Percentiles rank a stretch among this genome's conserved stretches.
Conservation (phyloP, 257 asterid genomes). For the Apocynum venetum region DNA sequence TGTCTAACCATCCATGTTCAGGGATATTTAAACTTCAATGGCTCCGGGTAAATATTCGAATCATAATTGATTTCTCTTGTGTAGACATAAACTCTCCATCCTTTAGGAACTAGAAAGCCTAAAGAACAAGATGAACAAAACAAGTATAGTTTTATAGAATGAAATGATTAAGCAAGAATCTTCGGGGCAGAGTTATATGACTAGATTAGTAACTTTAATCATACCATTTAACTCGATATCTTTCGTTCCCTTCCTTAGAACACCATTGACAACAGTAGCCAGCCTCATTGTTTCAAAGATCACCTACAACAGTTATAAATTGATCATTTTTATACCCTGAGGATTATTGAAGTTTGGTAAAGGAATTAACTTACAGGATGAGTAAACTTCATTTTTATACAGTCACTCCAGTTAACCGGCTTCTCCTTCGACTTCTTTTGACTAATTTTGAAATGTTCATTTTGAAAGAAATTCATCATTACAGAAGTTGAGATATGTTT, state of each 20-base stretch:
- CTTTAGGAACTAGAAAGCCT: conserved; percentile 67
- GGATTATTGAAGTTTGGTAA: too few species aligned
- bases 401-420: conserved; percentile 57
- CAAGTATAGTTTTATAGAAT: neutral
- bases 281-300: conserved; percentile 57
- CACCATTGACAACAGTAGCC: conserved; percentile 62
- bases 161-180: neutral
- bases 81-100: conserved; percentile 76
- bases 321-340: too few species aligned
- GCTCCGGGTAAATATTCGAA: conserved; percentile 55
- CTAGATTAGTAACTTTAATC: neutral
- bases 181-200: neutral
- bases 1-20: conserved; percentile 78
- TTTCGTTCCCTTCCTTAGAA: conserved; percentile 56
- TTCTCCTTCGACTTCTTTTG: conserved; percentile 35
- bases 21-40: conserved; percentile 57
- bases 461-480: conserved; percentile 22
- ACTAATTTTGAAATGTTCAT: conserved; percentile 55
- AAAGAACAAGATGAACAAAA: neutral
- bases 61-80: conserved; percentile 87
- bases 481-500: neutral
- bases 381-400: conserved; percentile 61
- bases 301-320: conserved; percentile 29
- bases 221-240: conserved; percentile 60
- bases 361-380: conserved; percentile 49